These are phyloP conservation scores for Agaricus sinodeliciosus DNA, from an alignment of 768 basidiomycete genomes.

Conservation along the genomic window DNA sequence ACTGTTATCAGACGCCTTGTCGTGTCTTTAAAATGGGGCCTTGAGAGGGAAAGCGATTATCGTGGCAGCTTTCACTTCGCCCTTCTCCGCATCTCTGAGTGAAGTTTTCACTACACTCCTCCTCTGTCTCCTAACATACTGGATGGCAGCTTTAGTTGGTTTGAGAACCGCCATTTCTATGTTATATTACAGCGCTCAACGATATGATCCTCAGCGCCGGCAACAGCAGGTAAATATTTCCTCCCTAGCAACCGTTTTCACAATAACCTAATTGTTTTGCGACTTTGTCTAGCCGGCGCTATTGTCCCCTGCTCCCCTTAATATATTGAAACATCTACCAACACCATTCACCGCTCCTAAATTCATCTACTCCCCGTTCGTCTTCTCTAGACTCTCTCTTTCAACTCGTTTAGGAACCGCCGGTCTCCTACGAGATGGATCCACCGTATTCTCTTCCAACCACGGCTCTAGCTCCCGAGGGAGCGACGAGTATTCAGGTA, in stretches of 20 bases:
- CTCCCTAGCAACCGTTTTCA: neutral
- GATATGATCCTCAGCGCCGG: neutral
- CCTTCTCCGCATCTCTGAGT: too few species aligned
- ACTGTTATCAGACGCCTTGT: too few species aligned
- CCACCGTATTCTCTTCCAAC: neutral
- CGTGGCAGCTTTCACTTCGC: too few species aligned
- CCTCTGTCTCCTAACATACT: neutral
- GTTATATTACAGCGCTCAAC: neutral
- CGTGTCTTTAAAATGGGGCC: too few species aligned
- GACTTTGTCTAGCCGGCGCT: too few species aligned
- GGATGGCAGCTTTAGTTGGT: too few species aligned
- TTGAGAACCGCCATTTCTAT: neutral
- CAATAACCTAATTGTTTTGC: too few species aligned
- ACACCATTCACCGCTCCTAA: neutral
- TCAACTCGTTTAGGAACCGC: neutral
- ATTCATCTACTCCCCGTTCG: neutral
- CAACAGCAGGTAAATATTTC: neutral
- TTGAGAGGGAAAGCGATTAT: too few species aligned
- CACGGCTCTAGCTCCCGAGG: neutral
- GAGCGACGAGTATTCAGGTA: neutral
- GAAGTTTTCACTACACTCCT: neutral
- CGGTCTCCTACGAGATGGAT: neutral
- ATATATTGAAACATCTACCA: neutral
- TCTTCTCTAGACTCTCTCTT: neutral
- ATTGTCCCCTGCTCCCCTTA: too few species aligned